Base-by-base conservation (phyloP, 805 yeast genomes). In the Candida berthetii region DNA sequence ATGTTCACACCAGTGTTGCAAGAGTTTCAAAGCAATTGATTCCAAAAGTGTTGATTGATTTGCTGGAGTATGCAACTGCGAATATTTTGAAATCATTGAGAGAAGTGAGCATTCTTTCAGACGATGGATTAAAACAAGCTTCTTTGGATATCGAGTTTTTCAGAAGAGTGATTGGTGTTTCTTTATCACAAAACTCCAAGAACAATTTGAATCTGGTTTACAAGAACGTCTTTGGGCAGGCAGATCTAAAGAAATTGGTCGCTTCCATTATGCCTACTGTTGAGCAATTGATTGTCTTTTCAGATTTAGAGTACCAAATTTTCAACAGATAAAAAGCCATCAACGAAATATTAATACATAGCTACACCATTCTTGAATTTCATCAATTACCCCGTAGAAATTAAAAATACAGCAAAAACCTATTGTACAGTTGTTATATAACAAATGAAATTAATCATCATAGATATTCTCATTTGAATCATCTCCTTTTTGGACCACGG, bases 111-210 rank as follows among this genome's bases (percentile, higher is more conserved):
- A 54, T 58, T 13, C 64, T 76, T 32, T 68, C 76, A 1, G 57
- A 66, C 8, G 71, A 66, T 28, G 80, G 80, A 1, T 55, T 72
- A 34, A 57, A 72, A 41, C 84, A 78, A 53, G 64, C 70, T 2
- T 64, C 72, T 0, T 70, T 78, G 3, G 85, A 79, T 49, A 51
- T 78, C 22, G 77, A 75, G 50, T 76, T 78, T 48, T 66, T 77
- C 53, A 65, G 69, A 37, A 58, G 50, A 10, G 36, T 54, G 32
- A 35, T 53, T 7, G 60, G 59, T 1, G 50, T 44, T 35, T 45
- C 53, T 7, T 48, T 46, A 3, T 48, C 40, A 17, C 39, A 31
- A 4, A 19, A 28, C 4, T 36, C 43, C 10, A 14, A 31, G 5
- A 50, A 44, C 34, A 53, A 54, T 31, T 38, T 54, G 37, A 48